A percentile compares a stretch with the other conserved stretches of the same genome.
Conservation (phyloP, 768 basidiomycete species). For the Calocera viscosa region DNA sequence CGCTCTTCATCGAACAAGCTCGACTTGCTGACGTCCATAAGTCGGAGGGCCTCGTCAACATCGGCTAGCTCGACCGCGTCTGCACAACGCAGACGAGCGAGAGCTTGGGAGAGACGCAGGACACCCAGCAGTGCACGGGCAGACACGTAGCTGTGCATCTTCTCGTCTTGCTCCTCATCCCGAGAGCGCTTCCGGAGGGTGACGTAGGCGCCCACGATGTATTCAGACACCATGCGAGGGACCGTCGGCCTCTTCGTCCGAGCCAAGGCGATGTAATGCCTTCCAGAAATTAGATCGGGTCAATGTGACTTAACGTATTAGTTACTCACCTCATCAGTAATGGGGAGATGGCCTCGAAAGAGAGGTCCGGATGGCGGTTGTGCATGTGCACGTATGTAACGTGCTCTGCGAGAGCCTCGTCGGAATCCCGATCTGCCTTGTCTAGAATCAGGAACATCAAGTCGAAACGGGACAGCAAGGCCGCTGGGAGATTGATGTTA, state of each 20-base stretch:
- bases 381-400: slow-evolving; percentile 98
- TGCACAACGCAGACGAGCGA: slow-evolving; percentile 80
- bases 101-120: slow-evolving; percentile 85
- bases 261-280: slow-evolving; percentile 90
- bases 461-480: slow-evolving; percentile 91
- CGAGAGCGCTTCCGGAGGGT: slow-evolving; percentile 86
- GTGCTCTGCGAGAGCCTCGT: slow-evolving; percentile 91
- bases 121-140: slow-evolving; percentile 91
- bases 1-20: slow-evolving; percentile 73
- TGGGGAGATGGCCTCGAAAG: slow-evolving; percentile 68
- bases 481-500: slow-evolving; percentile 97
- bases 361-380: slow-evolving; percentile 70
- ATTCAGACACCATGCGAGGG: slow-evolving; percentile 73
- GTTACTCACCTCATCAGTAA: slow-evolving; percentile 64
- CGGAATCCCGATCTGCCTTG: slow-evolving; percentile 87
- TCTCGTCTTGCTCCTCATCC: slow-evolving; percentile 77
- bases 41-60: slow-evolving; percentile 88
- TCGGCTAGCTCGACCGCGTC: slow-evolving; percentile 70
- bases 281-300: slow-evolving; percentile 23
- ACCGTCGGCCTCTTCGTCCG: slow-evolving; percentile 83
- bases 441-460: slow-evolving; percentile 93
- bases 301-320: neutral
- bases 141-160: slow-evolving; percentile 87
- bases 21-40: slow-evolving; percentile 96
- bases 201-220: slow-evolving; percentile 91